These are phyloP conservation scores for Fulvia fulva DNA, from an alignment of 2,329 filamentous ascomycete species.

Conservation along the genomic window DNA sequence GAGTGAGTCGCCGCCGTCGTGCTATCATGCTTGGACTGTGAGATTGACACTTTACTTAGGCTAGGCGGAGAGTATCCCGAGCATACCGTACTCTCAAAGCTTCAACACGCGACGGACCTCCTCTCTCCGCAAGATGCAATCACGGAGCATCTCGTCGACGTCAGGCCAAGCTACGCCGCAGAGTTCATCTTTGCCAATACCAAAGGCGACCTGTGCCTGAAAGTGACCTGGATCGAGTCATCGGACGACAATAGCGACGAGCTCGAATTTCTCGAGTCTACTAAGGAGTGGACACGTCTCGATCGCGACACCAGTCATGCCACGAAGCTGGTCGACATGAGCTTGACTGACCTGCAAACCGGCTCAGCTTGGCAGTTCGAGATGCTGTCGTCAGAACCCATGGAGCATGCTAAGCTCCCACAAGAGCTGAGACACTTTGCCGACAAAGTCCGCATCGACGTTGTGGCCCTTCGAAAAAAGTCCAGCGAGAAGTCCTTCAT, in stretches of 20 bases:
- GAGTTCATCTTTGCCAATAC: conserved; percentile 27
- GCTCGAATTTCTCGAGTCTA: conserved; percentile 2
- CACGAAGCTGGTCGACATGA: conserved; percentile 26
- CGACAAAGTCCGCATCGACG: conserved; percentile 19
- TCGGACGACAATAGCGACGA: conserved; percentile 1
- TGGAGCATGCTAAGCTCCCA: conserved; percentile 19
- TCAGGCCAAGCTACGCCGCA: conserved; percentile 29
- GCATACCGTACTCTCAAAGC: conserved; percentile 13
- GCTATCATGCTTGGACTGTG: background rate
- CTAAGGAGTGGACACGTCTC: conserved; percentile 27
- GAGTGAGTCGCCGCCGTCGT: conserved; percentile 30
- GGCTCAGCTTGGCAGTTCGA: conserved; percentile 33
- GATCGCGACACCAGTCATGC: conserved; percentile 21
- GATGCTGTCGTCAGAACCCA: conserved; percentile 17
- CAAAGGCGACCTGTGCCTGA: conserved; percentile 24
- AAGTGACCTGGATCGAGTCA: conserved; percentile 25
- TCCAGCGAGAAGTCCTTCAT: conserved; percentile 19
- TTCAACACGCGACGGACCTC: conserved; percentile 21
- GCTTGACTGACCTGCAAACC: conserved; percentile 26
- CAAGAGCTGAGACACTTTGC: conserved; percentile 17
- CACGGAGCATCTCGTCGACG: conserved; percentile 20
- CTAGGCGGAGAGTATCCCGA: conserved; percentile 26
- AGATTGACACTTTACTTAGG: conserved; percentile 19
- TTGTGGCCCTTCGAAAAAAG: conserved; percentile 1
- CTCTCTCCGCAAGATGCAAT: conserved; percentile 24